Percentiles rank a stretch among this genome's conserved stretches.
Evolutionary conservation across 2,329 filamentous ascomycete genomes (phyloP).

Genomic region (Cordyceps cateniannulata): DNA sequence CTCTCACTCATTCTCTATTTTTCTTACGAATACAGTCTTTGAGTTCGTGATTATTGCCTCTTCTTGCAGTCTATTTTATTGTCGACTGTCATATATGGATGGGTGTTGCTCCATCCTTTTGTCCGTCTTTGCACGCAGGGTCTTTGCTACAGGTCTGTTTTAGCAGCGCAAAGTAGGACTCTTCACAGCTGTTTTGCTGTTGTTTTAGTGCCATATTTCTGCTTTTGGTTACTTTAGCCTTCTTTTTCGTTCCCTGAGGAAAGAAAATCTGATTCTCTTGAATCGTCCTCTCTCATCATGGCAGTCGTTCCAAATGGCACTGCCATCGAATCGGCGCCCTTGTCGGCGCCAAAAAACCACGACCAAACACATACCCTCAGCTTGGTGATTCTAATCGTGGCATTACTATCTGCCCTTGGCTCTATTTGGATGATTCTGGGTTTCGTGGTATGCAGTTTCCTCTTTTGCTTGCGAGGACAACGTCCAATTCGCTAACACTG

Average conservation of each 20-base stretch:
- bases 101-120: background rate
- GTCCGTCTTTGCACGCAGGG: background rate
- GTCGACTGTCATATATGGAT: background rate
- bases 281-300: background rate
- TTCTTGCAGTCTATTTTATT: background rate
- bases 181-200: background rate
- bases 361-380: background rate
- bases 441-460: background rate
- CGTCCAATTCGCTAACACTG: background rate
- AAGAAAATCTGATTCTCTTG: background rate
- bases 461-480: background rate
- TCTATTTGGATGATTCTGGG: slow-evolving; percentile 6
- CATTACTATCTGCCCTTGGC: background rate
- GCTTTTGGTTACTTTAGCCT: background rate
- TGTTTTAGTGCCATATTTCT: background rate
- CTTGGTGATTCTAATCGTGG: slow-evolving; percentile 1
- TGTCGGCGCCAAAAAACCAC: background rate
- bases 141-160: background rate
- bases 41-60: background rate
- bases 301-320: background rate
- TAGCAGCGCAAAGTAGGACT: background rate
- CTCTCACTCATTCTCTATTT: background rate
- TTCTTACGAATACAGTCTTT: background rate
- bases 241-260: background rate
- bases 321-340: background rate